These are phyloP conservation scores for Pseudogymnoascus pannorum DNA, from an alignment of 2,329 filamentous ascomycete genomes.

Conservation along the genomic window DNA sequence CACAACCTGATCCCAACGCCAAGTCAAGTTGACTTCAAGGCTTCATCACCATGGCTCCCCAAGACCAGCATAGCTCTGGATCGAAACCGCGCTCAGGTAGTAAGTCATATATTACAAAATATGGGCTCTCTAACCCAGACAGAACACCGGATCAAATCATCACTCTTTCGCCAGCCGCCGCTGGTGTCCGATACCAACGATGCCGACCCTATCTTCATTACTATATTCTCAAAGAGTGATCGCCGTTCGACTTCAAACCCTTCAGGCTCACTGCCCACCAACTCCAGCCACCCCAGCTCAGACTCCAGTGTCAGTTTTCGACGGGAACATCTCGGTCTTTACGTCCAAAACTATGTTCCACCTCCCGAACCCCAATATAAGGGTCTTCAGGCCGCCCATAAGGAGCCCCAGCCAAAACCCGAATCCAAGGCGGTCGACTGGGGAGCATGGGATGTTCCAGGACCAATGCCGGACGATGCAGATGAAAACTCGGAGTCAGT, in stretches of 20 bases:
- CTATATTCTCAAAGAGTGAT: background rate
- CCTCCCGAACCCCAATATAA: background rate
- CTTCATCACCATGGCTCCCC: background rate
- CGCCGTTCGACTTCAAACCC: background rate
- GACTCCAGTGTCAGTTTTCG: constrained; percentile 3
- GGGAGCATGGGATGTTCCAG: background rate
- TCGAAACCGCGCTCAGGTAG: background rate
- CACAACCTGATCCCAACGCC: background rate
- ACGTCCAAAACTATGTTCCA: background rate
- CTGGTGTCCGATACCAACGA: background rate
- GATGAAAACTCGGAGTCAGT: background rate
- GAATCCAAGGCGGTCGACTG: background rate
- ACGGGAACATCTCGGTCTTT: background rate
- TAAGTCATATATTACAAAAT: background rate
- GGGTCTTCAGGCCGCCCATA: background rate
- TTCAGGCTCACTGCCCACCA: background rate
- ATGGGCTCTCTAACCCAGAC: background rate
- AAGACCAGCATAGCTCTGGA: background rate
- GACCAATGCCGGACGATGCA: background rate
- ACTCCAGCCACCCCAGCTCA: background rate
- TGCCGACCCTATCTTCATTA: background rate
- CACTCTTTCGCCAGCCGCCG: background rate
- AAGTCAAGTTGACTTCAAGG: background rate
- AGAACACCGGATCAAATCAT: background rate
- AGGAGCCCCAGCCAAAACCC: background rate